A percentile compares a stretch with the other conserved stretches of the same genome.
phyloP scores from a whole-genome alignment of 495 filamentous ascomycete genomes.

The Penicillium waksmanii region DNA sequence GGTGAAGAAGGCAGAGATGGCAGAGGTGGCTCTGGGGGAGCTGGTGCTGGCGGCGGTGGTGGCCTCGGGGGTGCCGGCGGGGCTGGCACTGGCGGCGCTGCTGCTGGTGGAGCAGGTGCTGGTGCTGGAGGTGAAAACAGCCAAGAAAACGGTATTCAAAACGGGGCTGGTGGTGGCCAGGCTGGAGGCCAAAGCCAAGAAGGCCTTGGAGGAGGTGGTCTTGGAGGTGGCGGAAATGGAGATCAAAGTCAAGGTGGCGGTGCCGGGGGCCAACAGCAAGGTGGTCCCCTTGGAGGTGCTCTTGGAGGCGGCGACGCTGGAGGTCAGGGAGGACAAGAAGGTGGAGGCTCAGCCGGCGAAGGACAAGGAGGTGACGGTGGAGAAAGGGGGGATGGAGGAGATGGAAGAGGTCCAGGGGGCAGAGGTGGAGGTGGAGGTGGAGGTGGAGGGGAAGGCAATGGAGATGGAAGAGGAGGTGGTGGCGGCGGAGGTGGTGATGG shows the following conservation, averaged over 20 bases:
- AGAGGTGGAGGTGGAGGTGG: slow-evolving; percentile 2
- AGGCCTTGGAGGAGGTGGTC: slow-evolving; percentile 12
- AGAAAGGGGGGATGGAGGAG: background rate
- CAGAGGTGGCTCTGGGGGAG: background rate
- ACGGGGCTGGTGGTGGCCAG: background rate
- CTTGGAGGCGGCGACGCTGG: slow-evolving; percentile 3
- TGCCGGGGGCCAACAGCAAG: background rate
- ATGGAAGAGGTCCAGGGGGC: background rate
- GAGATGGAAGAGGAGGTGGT: slow-evolving; percentile 5
- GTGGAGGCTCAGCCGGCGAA: too few species aligned
- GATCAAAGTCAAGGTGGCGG: background rate
- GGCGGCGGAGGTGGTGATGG: slow-evolving; percentile 16
- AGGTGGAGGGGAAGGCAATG: slow-evolving; percentile 6
- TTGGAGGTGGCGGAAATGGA: slow-evolving; percentile 2
- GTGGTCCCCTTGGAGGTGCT: background rate
- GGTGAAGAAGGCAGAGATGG: background rate
- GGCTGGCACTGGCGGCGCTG: background rate
- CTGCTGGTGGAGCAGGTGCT: background rate
- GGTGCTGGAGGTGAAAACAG: background rate
- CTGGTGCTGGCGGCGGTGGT: background rate
- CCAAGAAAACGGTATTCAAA: slow-evolving; percentile 2
- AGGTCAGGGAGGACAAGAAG: slow-evolving; percentile 1
- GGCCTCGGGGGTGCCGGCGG: slow-evolving; percentile 1
- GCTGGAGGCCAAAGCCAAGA: background rate
- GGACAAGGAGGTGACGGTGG: slow-evolving; percentile 1